Evolutionary conservation across 176 grass and related monocot genomes (phyloP).

Genomic region (Echinochloa phyllopogon): DNA sequence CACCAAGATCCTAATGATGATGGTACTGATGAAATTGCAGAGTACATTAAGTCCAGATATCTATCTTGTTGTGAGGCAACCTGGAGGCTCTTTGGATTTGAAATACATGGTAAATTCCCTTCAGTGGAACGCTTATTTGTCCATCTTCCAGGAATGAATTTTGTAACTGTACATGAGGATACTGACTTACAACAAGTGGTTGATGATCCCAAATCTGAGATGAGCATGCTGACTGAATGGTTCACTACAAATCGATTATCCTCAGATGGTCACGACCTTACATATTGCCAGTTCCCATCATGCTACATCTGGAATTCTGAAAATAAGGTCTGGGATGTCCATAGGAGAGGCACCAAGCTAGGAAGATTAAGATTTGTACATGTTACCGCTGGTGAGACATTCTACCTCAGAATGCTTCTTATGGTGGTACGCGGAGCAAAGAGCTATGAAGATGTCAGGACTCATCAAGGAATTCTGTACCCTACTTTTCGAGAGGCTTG

Average conservation of each 20-base stretch:
- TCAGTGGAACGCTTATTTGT: not conserved
- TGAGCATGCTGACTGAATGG: not conserved
- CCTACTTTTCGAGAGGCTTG: not conserved
- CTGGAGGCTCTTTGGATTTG: not conserved
- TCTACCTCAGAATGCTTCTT: conserved; percentile 14
- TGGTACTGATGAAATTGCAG: not conserved
- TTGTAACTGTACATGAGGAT: not conserved
- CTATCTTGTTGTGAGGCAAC: not conserved
- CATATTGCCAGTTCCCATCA: not conserved
- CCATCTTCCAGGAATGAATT: not conserved
- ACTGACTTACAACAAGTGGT: not conserved
- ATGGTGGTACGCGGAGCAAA: not conserved
- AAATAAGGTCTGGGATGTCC: not conserved
- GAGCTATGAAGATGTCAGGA: not conserved
- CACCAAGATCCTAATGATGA: no score
- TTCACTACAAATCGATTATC: not conserved
- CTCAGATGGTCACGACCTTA: not conserved
- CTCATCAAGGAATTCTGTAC: not conserved
- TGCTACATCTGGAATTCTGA: not conserved
- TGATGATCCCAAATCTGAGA: not conserved
- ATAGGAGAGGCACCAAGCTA: not conserved
- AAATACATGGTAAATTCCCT: not conserved
- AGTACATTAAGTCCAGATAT: not conserved
- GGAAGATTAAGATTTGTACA: not conserved
- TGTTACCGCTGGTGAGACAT: not conserved